These are phyloP conservation scores for Colletotrichum cuscutae DNA, from an alignment of 2,329 filamentous ascomycete genomes.

Conservation along the genomic window DNA sequence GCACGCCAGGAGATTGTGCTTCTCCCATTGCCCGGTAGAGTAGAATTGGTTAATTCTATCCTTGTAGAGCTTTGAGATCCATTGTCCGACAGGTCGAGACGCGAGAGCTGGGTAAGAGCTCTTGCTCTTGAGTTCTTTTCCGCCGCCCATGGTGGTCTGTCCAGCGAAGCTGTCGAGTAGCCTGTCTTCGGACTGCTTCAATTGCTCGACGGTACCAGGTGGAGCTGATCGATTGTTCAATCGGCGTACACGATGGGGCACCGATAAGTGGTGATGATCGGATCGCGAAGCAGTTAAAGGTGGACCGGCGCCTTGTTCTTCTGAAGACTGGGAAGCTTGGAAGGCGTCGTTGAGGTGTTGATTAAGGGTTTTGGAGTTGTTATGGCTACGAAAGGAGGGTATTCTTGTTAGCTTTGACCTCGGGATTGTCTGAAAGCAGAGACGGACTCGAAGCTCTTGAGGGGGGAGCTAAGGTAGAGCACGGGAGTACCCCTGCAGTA, in stretches of 20 bases:
- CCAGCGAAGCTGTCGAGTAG: slow-evolving; percentile 5
- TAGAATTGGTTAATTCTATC: slow-evolving; percentile 87
- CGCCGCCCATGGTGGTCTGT: slow-evolving; percentile 61
- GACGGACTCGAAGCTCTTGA: slow-evolving; percentile 31
- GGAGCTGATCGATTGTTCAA: slow-evolving; percentile 51
- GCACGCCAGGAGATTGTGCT: slow-evolving; percentile 78
- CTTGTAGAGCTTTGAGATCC: slow-evolving; percentile 86
- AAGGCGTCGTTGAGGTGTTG: slow-evolving; percentile 26
- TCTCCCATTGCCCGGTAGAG: slow-evolving; percentile 79
- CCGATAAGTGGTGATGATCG: slow-evolving; percentile 21
- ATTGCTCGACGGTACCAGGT: slow-evolving; percentile 28
- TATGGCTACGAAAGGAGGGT: slow-evolving; percentile 6
- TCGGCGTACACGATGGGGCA: slow-evolving; percentile 29
- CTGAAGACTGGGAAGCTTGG: slow-evolving; percentile 13
- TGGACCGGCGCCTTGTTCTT: not conserved
- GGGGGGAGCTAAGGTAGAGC: slow-evolving; percentile 34
- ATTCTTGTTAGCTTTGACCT: slow-evolving; percentile 27
- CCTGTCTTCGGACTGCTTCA: slow-evolving; percentile 17
- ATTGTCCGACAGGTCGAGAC: slow-evolving; percentile 73
- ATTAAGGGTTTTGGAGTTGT: slow-evolving; percentile 19
- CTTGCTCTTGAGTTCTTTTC: slow-evolving; percentile 53
- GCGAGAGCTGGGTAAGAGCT: slow-evolving; percentile 64
- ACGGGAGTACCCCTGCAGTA: slow-evolving; percentile 33
- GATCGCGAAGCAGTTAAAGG: not conserved
- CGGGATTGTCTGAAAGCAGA: slow-evolving; percentile 17